These are phyloP conservation scores for Coffea canephora DNA, from an alignment of 257 asterid genomes.

Conservation along the genomic window DNA sequence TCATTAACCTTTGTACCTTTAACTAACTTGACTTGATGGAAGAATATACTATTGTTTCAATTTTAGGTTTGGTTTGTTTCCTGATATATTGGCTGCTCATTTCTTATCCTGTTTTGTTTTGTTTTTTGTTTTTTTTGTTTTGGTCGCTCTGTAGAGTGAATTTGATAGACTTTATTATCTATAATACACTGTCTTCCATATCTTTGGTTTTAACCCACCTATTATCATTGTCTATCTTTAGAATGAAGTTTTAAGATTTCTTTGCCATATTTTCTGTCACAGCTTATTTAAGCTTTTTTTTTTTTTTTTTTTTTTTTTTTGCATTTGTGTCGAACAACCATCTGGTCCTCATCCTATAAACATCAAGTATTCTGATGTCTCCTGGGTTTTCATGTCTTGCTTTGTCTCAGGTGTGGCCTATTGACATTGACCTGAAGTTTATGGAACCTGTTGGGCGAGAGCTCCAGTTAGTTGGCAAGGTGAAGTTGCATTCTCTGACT, in stretches of 20 bases:
- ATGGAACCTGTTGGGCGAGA: slow-evolving; percentile 92
- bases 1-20: not conserved
- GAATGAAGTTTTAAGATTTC: not conserved
- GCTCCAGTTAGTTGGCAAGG: slow-evolving; percentile 78
- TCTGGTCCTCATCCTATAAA: not conserved
- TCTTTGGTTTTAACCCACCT: too few species aligned
- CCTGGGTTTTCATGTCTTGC: not conserved
- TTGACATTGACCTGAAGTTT: slow-evolving; percentile 80
- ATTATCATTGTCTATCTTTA: too few species aligned
- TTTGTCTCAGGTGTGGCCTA: slow-evolving; percentile 79
- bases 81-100: not conserved
- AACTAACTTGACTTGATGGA: not conserved
- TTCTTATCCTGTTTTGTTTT: not conserved
- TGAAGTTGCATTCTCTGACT: slow-evolving; percentile 21
- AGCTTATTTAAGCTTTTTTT: not conserved
- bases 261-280: not conserved
- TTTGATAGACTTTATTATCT: too few species aligned
- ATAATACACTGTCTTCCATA: too few species aligned
- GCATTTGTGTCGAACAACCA: too few species aligned
- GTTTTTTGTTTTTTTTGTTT: too few species aligned
- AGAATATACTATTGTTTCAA: not conserved
- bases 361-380: not conserved
- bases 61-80: not conserved
- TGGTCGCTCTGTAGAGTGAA: too few species aligned
- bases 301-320: too few species aligned